These are phyloP conservation scores for Coffea canephora DNA, from an alignment of 257 asterid genomes.

Conservation along the genomic window DNA sequence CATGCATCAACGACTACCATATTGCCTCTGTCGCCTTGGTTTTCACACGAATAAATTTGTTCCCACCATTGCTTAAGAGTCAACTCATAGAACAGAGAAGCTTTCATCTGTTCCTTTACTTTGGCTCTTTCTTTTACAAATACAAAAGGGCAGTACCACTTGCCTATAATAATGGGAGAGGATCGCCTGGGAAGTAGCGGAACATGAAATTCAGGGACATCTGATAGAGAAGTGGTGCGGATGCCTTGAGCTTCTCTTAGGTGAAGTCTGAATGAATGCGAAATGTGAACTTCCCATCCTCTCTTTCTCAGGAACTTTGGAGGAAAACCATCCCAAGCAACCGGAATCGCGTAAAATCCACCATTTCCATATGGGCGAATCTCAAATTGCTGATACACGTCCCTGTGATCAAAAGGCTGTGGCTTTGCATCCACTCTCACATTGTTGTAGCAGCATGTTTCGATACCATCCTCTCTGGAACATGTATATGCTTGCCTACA, in stretches of 20 bases:
- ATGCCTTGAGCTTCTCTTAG: constrained; percentile 54
- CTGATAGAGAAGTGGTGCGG: constrained; percentile 19
- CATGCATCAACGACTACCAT: constrained; percentile 41
- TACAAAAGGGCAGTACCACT: constrained; percentile 71
- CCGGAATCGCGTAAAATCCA: constrained; percentile 65
- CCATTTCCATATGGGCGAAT: constrained; percentile 48
- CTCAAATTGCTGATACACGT: constrained; percentile 70
- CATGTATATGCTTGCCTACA: constrained; percentile 66
- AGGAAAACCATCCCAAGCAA: constrained; percentile 69
- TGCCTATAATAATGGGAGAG: constrained; percentile 48
- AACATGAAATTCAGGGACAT: constrained; percentile 45
- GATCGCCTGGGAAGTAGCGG: constrained; percentile 50
- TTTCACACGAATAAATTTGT: constrained; percentile 45
- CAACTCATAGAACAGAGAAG: constrained; percentile 52
- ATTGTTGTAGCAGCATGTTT: constrained; percentile 51
- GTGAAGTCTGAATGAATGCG: constrained; percentile 38
- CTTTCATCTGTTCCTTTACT: constrained; percentile 47
- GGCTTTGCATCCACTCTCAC: constrained; percentile 28
- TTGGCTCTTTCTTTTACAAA: constrained; percentile 47
- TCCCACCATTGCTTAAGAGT: constrained; percentile 87
- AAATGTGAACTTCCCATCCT: constrained; percentile 61
- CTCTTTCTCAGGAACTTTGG: constrained; percentile 59
- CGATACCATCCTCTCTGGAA: constrained; percentile 42
- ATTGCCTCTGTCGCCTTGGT: constrained; percentile 22
- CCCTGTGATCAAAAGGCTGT: constrained; percentile 58